These are phyloP conservation scores for Biscogniauxia marginata DNA, from an alignment of 2,329 filamentous ascomycete species.

Conservation along the genomic window DNA sequence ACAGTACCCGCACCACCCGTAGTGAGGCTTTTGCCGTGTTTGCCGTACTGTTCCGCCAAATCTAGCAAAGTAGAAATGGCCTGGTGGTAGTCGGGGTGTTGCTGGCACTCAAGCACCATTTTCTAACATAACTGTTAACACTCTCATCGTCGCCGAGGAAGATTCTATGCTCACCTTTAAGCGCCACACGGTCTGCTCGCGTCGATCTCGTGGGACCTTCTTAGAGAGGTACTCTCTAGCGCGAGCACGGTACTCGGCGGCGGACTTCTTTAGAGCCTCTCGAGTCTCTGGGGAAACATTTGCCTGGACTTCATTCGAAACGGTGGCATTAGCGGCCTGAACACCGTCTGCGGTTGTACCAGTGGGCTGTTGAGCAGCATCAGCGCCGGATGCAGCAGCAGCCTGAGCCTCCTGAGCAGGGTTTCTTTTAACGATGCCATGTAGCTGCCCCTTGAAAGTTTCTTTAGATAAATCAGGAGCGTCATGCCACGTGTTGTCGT, in stretches of 20 bases:
- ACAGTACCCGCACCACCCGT: conserved; percentile 65
- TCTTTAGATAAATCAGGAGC: conserved; percentile 72
- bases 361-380: conserved; percentile 37
- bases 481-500: conserved; percentile 93
- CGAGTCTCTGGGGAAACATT: conserved; percentile 63
- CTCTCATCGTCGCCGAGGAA: conserved; percentile 64
- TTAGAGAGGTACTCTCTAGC: conserved; percentile 73
- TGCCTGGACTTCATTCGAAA: conserved; percentile 57
- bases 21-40: conserved; percentile 66
- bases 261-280: conserved; percentile 42
- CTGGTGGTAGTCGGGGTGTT: conserved; percentile 87
- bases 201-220: conserved; percentile 90
- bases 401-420: conserved; percentile 59
- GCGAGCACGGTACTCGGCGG: conserved; percentile 38
- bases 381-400: conserved; percentile 50
- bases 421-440: conserved; percentile 57
- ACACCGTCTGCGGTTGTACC: conserved; percentile 30
- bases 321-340: conserved; percentile 24
- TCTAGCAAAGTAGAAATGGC: conserved; percentile 86
- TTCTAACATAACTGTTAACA: conserved; percentile 55
- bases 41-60: conserved; percentile 80
- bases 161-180: conserved; percentile 53
- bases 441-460: conserved; percentile 66
- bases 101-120: conserved; percentile 95
- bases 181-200: conserved; percentile 87